Evolutionary conservation across 495 filamentous ascomycete genomes (phyloP), one percentile per base, ranked within the genome.

Genomic region (Aspergillus bridgeri): DNA sequence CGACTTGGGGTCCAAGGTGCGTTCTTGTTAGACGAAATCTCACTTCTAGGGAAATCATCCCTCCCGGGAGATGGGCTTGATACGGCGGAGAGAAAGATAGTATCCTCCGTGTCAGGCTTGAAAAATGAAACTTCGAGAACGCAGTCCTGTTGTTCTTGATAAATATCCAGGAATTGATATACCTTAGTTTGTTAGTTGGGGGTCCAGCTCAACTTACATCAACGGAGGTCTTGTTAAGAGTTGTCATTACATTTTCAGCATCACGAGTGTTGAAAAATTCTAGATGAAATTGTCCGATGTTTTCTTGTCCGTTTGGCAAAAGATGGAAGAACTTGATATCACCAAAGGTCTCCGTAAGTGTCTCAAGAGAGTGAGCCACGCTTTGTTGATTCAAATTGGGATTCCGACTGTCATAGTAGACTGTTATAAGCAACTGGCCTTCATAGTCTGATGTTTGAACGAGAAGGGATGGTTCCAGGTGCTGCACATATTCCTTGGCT

Each of bases 251-350:
- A 52, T 73, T 70, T 25, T 70, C 66, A 0, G 72, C 69, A 42
- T 72, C 65, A 27, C 64, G 66, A 33, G 66, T 69, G 47, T 88
- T 81, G 48, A 71, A 80, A 64, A 80, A 90, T 59, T 90, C 87
- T 8, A 68, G 57, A 57, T 70, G 71, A 60, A 70, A 77, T 15
- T 71, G 60, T 19, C 62, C 55, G 24, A 67, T 57, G 24, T 67
- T 72, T 29, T 73, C 66, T 11, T 75, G 69, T 13, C 67, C 59
- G 38, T 48, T 64, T 24, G 61, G 58, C 25, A 72, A 63, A 6
- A 64, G 58, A 54, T 79, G 73, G 51, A 83, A 81, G 1, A 81
- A 77, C 59, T 70, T 71, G 21, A 90, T 64, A 48, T 79, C 74
- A 4, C 85, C 85, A 58, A 85, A 79, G 1, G 70, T 70, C 50